Percentiles rank a stretch among this genome's conserved stretches.
phyloP scores from a whole-genome alignment of 1,284 basidiomycete species.

The Trichosporon sp. region DNA sequence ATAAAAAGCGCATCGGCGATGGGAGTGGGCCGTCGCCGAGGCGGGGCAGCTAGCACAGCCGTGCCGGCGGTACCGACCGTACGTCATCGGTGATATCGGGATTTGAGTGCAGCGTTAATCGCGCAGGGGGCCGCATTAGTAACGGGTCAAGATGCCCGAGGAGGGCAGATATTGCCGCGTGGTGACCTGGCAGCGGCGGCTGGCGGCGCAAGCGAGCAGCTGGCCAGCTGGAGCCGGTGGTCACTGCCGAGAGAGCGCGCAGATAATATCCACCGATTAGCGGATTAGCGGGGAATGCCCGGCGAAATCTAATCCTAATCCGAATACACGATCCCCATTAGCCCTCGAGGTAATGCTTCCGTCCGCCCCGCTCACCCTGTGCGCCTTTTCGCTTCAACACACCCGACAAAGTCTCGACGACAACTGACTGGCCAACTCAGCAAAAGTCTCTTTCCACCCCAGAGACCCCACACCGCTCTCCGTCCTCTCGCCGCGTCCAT shows the following conservation, averaged over 20 bases:
- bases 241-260: not conserved
- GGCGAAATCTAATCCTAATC: not conserved
- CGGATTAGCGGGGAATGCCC: not conserved
- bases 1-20: not conserved
- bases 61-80: not conserved
- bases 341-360: not conserved
- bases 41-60: too few species aligned
- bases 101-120: not conserved
- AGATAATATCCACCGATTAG: not conserved
- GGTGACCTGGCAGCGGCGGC: not conserved
- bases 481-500: not conserved
- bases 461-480: not conserved
- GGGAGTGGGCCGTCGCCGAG: not conserved
- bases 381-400: not conserved
- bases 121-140: not conserved
- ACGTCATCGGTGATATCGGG: slow-evolving; percentile 5
- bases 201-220: not conserved
- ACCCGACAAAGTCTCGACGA: slow-evolving; percentile 2
- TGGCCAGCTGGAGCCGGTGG: not conserved
- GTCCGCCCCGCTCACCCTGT: not conserved
- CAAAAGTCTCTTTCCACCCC: not conserved
- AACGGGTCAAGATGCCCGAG: not conserved
- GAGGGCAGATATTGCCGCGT: not conserved
- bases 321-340: not conserved
- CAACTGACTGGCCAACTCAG: not conserved